Evolutionary conservation across 306 rosid genomes (phyloP).

Genomic region (Begonia masoniana): DNA sequence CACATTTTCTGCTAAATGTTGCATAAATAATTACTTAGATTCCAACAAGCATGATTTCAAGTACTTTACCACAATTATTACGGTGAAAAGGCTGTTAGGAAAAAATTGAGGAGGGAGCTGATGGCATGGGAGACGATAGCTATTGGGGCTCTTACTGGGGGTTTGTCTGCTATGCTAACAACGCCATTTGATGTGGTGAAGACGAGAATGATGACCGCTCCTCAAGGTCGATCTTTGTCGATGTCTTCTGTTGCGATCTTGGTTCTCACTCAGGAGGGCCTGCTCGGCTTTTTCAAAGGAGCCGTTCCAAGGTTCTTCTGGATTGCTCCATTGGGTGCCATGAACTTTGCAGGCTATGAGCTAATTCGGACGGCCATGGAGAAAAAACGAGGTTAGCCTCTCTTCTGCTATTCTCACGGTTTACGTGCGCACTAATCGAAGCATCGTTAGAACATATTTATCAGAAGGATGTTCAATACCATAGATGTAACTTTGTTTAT

Average conservation of each 20-base stretch:
- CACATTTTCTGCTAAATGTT: too few relatives aligned
- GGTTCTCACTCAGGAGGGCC: slow-evolving; percentile 75
- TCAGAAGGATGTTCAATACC: too few relatives aligned
- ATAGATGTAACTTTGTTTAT: too few relatives aligned
- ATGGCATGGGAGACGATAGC: slow-evolving; percentile 92
- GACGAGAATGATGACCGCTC: slow-evolving; percentile 97
- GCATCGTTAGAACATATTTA: too few relatives aligned
- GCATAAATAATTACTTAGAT: too few relatives aligned
- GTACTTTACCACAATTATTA: too few relatives aligned
- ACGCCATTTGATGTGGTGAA: slow-evolving; percentile 99
- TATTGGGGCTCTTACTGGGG: slow-evolving; percentile 95
- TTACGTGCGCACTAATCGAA: too few relatives aligned
- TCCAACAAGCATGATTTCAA: background rate
- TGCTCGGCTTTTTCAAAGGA: slow-evolving; percentile 87
- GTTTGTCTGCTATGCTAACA: slow-evolving; percentile 83
- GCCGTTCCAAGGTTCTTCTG: slow-evolving; percentile 95
- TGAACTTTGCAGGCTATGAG: slow-evolving; percentile 98
- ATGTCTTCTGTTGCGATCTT: slow-evolving; percentile 65
- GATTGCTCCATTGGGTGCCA: slow-evolving; percentile 98
- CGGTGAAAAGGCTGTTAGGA: slow-evolving; percentile 42
- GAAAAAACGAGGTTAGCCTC: slow-evolving; percentile 15
- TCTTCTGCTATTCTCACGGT: too few relatives aligned
- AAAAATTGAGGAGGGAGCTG: slow-evolving; percentile 59
- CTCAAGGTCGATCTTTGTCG: slow-evolving; percentile 49
- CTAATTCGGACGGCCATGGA: slow-evolving; percentile 91